Conservation (phyloP, 805 yeast genomes). For the Kuraishia capsulata region DNA sequence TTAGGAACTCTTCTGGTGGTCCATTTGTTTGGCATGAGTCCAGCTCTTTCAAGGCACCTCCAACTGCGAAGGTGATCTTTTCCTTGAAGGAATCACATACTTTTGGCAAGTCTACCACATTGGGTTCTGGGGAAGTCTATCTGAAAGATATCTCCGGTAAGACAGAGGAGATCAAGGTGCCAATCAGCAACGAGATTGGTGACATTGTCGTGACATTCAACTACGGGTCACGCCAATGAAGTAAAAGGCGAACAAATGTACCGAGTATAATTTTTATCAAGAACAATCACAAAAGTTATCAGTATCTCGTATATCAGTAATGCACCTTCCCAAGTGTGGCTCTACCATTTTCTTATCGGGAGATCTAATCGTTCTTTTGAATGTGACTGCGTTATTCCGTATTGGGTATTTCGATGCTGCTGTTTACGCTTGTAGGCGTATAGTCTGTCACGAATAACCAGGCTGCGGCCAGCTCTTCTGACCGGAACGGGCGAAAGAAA, state of each 20-base stretch:
- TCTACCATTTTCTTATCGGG: too few species aligned
- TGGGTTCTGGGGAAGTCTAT: conserved; percentile 50
- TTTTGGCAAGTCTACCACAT: conserved; percentile 58
- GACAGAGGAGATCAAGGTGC: conserved; percentile 29
- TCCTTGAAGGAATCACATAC: conserved; percentile 59
- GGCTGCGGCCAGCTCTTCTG: too few species aligned
- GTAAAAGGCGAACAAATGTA: too few species aligned
- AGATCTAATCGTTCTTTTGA: too few species aligned
- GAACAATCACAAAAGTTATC: not conserved
- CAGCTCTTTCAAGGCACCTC: conserved; percentile 55
- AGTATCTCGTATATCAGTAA: not conserved
- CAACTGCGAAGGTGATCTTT: conserved; percentile 52
- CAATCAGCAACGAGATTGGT: conserved; percentile 28
- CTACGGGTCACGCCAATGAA: conserved; percentile 11
- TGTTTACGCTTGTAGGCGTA: too few species aligned
- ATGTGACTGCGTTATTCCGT: too few species aligned
- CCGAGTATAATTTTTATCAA: too few species aligned
- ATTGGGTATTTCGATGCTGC: too few species aligned
- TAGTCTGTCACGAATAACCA: too few species aligned
- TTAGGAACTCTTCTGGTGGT: conserved; percentile 40
- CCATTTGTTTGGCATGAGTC: conserved; percentile 49
- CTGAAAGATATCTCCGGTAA: conserved; percentile 41
- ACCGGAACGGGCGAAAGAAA: too few species aligned
- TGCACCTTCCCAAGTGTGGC: too few species aligned
- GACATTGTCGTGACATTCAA: conserved; percentile 30